Evolutionary conservation across 1,139 yeast species (phyloP).

Genomic region (Kurtzmaniella natalensis): DNA sequence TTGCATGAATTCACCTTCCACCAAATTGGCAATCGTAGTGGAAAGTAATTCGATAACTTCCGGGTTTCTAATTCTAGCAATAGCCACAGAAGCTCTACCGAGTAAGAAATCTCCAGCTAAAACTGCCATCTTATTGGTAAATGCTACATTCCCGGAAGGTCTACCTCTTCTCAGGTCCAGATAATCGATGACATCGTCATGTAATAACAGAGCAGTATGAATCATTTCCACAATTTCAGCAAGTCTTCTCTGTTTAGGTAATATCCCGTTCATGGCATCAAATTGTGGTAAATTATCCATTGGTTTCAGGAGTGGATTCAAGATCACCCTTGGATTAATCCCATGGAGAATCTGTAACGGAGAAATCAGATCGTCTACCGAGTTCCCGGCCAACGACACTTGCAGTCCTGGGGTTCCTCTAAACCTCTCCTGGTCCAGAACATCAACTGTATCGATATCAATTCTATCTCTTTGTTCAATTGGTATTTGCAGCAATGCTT

Average conservation of each 20-base stretch:
- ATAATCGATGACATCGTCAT: constrained; percentile 95
- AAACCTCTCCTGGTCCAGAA: constrained; percentile 58
- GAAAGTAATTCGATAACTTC: constrained; percentile 94
- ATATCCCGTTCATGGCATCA: constrained; percentile 61
- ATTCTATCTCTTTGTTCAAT: constrained; percentile 61
- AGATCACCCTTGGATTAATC: constrained; percentile 71
- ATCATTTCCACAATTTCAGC: constrained; percentile 99
- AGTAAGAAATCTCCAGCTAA: constrained; percentile 93
- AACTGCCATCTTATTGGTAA: constrained; percentile 95
- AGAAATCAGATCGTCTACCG: constrained; percentile 58
- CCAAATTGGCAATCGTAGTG: constrained; percentile 93
- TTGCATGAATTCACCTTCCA: constrained; percentile 98
- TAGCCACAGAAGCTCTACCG: constrained; percentile 95
- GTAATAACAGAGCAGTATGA: constrained; percentile 93
- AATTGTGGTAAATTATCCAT: constrained; percentile 67
- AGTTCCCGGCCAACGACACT: constrained; percentile 50
- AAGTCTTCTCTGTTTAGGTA: constrained; percentile 89
- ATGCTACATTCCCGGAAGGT: constrained; percentile 89
- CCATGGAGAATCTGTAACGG: constrained; percentile 87
- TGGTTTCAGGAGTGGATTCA: constrained; percentile 81
- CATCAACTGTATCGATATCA: constrained; percentile 56
- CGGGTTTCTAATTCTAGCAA: constrained; percentile 90
- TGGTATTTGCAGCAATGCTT: constrained; percentile 79
- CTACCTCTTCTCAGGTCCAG: constrained; percentile 88
- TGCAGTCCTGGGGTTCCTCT: constrained; percentile 43